Percentiles rank a stretch among this genome's conserved stretches.
These are phyloP conservation scores for Arthroderma uncinatum DNA, from an alignment of 2,329 filamentous ascomycete species.

Conservation along the genomic window DNA sequence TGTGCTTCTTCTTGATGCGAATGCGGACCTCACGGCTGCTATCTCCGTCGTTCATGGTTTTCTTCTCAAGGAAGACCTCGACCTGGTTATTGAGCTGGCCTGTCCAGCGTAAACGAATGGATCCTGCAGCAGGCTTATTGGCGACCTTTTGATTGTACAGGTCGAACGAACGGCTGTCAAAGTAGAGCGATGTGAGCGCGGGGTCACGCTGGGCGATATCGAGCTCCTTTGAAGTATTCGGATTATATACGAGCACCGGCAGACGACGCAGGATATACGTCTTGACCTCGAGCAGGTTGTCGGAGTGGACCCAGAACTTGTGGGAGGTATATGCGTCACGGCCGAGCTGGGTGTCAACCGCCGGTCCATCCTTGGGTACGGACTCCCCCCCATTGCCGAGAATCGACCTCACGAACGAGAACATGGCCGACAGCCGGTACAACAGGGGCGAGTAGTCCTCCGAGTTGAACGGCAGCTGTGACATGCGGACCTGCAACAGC, in stretches of 20 bases:
- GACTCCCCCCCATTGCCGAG: constrained; percentile 43
- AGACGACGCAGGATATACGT: constrained; percentile 85
- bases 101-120: constrained; percentile 82
- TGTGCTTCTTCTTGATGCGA: constrained; percentile 85
- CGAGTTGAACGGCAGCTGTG: constrained; percentile 86
- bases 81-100: constrained; percentile 69
- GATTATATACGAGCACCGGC: constrained; percentile 85
- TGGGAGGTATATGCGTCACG: constrained; percentile 67
- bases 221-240: constrained; percentile 67
- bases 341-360: constrained; percentile 37
- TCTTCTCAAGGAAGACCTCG: constrained; percentile 80
- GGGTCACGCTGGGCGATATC: constrained; percentile 71
- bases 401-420: constrained; percentile 82
- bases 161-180: constrained; percentile 76
- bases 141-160: constrained; percentile 80
- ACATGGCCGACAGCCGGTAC: constrained; percentile 84
- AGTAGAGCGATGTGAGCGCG: constrained; percentile 89
- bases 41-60: constrained; percentile 66
- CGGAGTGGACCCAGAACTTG: constrained; percentile 95
- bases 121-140: constrained; percentile 62
- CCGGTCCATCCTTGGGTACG: constrained; percentile 36
- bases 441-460: constrained; percentile 86
- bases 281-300: constrained; percentile 95
- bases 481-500: constrained; percentile 78
- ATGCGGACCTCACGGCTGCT: constrained; percentile 70